Conservation (phyloP, 2,329 filamentous ascomycete species). For the Epichloe glyceriae region DNA sequence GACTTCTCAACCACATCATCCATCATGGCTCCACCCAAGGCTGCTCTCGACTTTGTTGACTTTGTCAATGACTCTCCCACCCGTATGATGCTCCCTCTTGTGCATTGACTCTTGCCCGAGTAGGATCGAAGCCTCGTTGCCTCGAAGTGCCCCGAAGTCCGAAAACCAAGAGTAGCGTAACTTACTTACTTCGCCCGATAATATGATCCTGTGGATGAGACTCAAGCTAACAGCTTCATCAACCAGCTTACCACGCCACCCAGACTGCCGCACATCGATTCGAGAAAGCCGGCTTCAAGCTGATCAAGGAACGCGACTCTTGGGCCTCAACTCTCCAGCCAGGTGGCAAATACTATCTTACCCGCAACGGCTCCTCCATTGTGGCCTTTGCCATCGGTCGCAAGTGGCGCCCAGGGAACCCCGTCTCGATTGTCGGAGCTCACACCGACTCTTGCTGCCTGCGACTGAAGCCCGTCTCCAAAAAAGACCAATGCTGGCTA, state of each 20-base stretch:
- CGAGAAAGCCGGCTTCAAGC: slow-evolving; percentile 70
- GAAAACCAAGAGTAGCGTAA: no score
- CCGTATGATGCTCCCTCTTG: slow-evolving; percentile 42
- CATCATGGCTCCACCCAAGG: slow-evolving; percentile 38
- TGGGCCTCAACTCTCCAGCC: slow-evolving; percentile 71
- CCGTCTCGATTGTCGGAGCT: slow-evolving; percentile 84
- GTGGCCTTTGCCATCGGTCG: slow-evolving; percentile 84
- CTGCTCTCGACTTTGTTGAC: slow-evolving; percentile 73
- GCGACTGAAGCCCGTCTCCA: slow-evolving; percentile 87
- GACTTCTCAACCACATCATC: slow-evolving; percentile 18
- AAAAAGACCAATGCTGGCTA: slow-evolving; percentile 75
- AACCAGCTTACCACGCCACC: slow-evolving; percentile 83
- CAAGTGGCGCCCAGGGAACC: slow-evolving; percentile 84
- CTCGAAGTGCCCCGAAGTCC: no score
- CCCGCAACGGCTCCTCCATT: slow-evolving; percentile 83
- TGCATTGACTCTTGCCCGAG: not conserved
- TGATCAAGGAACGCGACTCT: slow-evolving; percentile 80
- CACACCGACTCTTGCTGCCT: slow-evolving; percentile 93
- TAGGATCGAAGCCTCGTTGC: not conserved
- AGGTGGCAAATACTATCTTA: slow-evolving; percentile 93
- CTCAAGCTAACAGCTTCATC: not conserved
- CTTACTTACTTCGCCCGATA: no score
- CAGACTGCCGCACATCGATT: slow-evolving; percentile 64
- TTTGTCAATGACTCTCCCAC: slow-evolving; percentile 93
- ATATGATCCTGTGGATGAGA: not conserved